Evolutionary conservation across 352 stramenopile species (phyloP), one percentile per base, ranked within the genome.

Genomic region (Phytophthora sp.): DNA sequence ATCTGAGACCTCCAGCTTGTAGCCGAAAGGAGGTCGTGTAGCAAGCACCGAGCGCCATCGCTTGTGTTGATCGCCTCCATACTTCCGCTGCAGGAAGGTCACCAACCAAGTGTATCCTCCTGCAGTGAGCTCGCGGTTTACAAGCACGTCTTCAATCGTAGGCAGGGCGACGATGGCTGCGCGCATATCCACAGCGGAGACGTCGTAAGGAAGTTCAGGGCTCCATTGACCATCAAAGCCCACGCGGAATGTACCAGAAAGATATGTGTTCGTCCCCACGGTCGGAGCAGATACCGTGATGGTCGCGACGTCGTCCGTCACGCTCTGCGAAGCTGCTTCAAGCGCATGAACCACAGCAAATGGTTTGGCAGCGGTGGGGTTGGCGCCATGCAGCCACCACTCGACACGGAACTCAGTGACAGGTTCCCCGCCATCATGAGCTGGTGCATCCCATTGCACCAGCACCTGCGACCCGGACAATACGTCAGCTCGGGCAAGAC

Each of bases 181-280:
- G 43, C 94, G 79, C 67, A 99, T 88, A 11, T 86, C 76, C 10
- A 84, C 63, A 7, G 91, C 94, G 5, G 87, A 96, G 20, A 88
- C 74, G 66, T 98, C 90, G 64, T 88, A 89, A 28, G 76, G 70
- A 13, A 99, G 63, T 57, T 97, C 87, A 17, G 72, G 68, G 3
- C 88, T 99, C 54, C 77, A 92, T 32, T 96, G 80, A 9, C 82
- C 86, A 48, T 92, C 87, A 66, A 97, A 99, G 1, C 69, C 76
- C 17, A 99, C 67, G 4, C 85, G 87, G 74, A 99, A 99, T 18
- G 89, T 91, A 3, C 87, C 87, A 1, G 71, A 74, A 0, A 94
- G 53, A 46, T 71, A 84, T 11, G 46, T 78, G 21, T 81, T 72
- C 1, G 69, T 15, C 4, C 83, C 82, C 2, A 67, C 51, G 0